These are phyloP conservation scores for Hypomontagnella submonticulosa DNA, from an alignment of 495 filamentous ascomycete genomes.

Conservation along the genomic window DNA sequence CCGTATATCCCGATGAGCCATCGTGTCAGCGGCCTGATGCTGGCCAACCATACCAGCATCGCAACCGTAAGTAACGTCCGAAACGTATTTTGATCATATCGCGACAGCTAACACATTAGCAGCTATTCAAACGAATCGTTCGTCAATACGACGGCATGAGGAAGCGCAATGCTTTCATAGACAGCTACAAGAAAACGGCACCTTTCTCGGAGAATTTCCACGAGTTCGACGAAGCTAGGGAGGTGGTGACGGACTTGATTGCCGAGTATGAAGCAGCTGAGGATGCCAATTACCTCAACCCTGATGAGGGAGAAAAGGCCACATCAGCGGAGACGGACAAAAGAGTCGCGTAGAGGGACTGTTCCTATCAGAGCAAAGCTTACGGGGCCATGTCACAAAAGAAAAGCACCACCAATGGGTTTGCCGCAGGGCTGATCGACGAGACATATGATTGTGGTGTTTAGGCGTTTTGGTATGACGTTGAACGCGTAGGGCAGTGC, in stretches of 20 bases:
- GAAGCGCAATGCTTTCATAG: conserved; percentile 96
- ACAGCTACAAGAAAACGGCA: conserved; percentile 92
- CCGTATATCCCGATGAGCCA: conserved; percentile 92
- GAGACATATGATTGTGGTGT: conserved; percentile 27
- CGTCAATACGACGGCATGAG: conserved; percentile 89
- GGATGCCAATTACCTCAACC: conserved; percentile 84
- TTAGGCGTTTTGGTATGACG: conserved; percentile 36
- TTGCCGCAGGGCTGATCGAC: conserved; percentile 1
- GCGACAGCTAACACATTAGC: conserved; percentile 29
- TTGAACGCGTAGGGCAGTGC: conserved; percentile 10
- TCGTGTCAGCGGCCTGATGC: conserved; percentile 94
- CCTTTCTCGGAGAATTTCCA: conserved; percentile 90
- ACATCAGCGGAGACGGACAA: conserved; percentile 59
- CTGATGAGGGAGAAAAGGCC: conserved; percentile 63
- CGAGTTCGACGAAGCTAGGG: conserved; percentile 93
- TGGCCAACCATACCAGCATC: conserved; percentile 98
- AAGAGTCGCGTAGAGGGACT: conserved; percentile 46
- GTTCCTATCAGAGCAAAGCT: background rate
- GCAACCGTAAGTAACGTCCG: conserved; percentile 71
- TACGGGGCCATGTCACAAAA: conserved; percentile 30
- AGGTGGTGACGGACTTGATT: conserved; percentile 88
- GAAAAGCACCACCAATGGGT: conserved; percentile 18
- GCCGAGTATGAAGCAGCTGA: conserved; percentile 97
- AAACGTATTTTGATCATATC: background rate
- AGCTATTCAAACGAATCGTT: conserved; percentile 92